Base-by-base conservation (phyloP, 805 yeast species). In the Candida nitratophila region DNA sequence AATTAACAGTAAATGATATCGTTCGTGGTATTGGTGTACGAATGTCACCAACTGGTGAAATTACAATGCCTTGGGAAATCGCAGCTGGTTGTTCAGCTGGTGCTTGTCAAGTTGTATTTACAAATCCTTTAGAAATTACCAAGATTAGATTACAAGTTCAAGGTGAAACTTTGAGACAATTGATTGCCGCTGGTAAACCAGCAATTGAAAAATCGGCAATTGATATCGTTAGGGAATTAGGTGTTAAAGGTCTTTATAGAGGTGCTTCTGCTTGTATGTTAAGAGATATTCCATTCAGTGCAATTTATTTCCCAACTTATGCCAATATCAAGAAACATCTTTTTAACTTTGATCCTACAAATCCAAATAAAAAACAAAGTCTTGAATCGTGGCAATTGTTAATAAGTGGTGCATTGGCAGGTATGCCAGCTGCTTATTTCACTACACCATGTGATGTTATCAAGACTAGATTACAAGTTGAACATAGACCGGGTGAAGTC, bases 401-500 rank as follows among this genome's bases (percentile, higher is more conserved):
- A 47, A 62, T 78, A 4, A 78, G 95, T 48, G 99, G 99, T 64
- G 97, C 96, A 11, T 61, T 90, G 50, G 98, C 99, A 14, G 99
- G 98, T 60, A 88, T 95, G 71, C 99, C 99, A 10, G 95, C 98
- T 27, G 98, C 98, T 11, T 91, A 85, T 63, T 70, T 90, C 52
- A 91, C 99, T 2, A 91, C 99, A 0, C 99, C 99, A 2, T 89
- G 88, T 57, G 99, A 91, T 71, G 98, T 91, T 40, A 86, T 93
- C 56, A 91, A 91, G 69, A 91, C 99, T 3, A 81, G 98, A 65
- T 70, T 91, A 50, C 99, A 91, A 68, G 81, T 88, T 47, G 95
- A 82, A 61, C 73, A 87, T 6, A 79, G 83, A 49, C 67, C 74
- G 44, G 91, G 90, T 44, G 96, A 87, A 57, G 75, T 85, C 15